Conservation (phyloP, 1,139 yeast species). For the Geotrichum reessii region DNA sequence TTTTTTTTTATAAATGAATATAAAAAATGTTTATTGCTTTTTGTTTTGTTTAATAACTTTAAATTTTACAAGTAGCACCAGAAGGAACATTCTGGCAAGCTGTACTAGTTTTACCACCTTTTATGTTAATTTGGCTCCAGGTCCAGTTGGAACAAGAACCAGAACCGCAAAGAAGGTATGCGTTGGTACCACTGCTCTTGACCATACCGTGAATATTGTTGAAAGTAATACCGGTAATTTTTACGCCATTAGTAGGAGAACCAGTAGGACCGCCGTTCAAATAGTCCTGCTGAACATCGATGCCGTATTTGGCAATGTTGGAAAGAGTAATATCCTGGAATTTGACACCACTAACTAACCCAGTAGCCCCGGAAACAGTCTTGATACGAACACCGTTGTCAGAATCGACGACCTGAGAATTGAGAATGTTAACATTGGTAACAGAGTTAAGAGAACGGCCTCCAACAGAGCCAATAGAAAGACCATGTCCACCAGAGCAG, state of each 20-base stretch:
- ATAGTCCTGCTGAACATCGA: slow-evolving; percentile 13
- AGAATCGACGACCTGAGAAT: slow-evolving; percentile 7
- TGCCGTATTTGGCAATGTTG: slow-evolving; percentile 11
- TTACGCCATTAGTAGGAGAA: slow-evolving; percentile 7
- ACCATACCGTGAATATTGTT: slow-evolving; percentile 6
- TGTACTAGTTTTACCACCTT: slow-evolving; percentile 4
- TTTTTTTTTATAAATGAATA: too few species aligned
- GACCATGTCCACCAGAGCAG: slow-evolving; percentile 16
- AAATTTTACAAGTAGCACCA: slow-evolving; percentile 2
- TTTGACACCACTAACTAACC: background rate
- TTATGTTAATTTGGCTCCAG: slow-evolving; percentile 1
- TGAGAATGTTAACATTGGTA: background rate
- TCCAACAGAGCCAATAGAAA: slow-evolving; percentile 12
- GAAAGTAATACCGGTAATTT: background rate
- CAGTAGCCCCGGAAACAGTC: slow-evolving; percentile 7
- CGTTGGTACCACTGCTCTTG: background rate
- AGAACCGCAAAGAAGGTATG: slow-evolving; percentile 9
- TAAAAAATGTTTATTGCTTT: too few species aligned
- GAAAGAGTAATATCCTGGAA: slow-evolving; percentile 8
- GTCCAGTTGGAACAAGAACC: slow-evolving; percentile 9
- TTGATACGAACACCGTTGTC: slow-evolving; percentile 7
- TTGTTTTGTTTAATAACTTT: background rate
- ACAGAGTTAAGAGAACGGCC: slow-evolving; percentile 7
- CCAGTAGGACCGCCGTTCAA: slow-evolving; percentile 10
- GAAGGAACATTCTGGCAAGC: slow-evolving; percentile 9